Conservation (phyloP, 2,329 filamentous ascomycete species). For the Fonsecaea pugnacius region DNA sequence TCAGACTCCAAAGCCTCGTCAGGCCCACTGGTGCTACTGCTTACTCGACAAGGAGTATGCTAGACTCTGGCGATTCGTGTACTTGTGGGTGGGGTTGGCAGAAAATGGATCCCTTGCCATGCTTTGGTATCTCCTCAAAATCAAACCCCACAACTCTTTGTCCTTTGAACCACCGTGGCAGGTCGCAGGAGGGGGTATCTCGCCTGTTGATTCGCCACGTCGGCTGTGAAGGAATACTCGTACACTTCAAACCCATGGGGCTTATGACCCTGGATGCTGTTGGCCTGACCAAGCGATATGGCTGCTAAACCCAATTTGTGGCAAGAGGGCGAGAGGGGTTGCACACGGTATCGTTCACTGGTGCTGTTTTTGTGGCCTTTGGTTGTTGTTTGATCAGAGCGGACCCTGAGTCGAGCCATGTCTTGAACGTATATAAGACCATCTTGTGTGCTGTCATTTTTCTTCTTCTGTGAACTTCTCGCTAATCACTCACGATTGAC, state of each 20-base stretch:
- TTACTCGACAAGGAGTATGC: constrained; percentile 6
- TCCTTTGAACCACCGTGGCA: constrained; percentile 1
- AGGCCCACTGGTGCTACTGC: constrained; percentile 9
- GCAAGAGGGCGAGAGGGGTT: background rate
- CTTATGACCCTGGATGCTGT: background rate
- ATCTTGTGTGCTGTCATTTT: background rate
- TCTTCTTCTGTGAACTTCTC: constrained; percentile 1
- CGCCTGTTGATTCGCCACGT: constrained; percentile 4
- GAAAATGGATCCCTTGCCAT: background rate
- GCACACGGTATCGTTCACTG: background rate
- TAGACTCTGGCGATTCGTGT: background rate
- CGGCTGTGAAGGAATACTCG: background rate
- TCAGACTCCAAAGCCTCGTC: constrained; percentile 7
- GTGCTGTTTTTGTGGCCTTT: background rate
- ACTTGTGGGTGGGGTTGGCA: background rate
- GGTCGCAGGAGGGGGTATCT: background rate
- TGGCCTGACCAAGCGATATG: constrained; percentile 6
- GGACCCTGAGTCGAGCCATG: background rate
- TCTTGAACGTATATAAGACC: constrained; percentile 4
- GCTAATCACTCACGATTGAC: constrained; percentile 3
- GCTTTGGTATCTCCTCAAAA: background rate
- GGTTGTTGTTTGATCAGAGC: background rate
- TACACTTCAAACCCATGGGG: background rate
- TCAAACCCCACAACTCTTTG: background rate
- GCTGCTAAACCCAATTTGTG: background rate